Base-by-base conservation (phyloP, 768 basidiomycete genomes). In the Pisolithus sp. region DNA sequence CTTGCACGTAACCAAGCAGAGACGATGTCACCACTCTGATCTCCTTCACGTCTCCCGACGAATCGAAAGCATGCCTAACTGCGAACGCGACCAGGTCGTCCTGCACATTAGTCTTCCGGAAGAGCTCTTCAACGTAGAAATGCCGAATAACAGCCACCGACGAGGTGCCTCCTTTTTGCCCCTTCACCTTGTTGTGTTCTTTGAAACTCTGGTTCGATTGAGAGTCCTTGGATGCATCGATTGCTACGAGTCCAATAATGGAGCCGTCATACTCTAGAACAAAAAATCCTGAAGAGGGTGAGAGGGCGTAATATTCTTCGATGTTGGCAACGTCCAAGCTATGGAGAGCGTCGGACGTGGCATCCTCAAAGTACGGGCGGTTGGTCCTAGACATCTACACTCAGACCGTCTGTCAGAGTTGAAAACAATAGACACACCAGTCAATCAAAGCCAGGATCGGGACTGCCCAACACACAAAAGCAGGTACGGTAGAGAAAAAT, bases 61-160 rank as follows among this genome's bases (percentile, higher is more conserved):
- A 59, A 12, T 70, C 62, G 62, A 91, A 89, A n/a, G 81, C 78
- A 50, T 77, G 73, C 30, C 71, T 63, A 23, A 82, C 62, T 0
- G 83, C 85, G 60, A 80, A 73, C n/a, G 71, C 61, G 7, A 91
- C 69, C 26, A 91, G 63, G 61, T 90, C 88, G 17, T 79, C 68
- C 61, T 89, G 85, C 40, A 86, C 72, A 12, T 72, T 72, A 21
- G 77, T 68, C 7, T 58, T 57, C 46, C 85, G 78, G 59, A 80
- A 90, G 15, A 69, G 71, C 56, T 83, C 83, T 38, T 87, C 83
- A 23, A 86, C 77, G 58, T 79, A 83, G 66, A 89, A 83, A 63
- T 91, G 89, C 28, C 86, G 82, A 57, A 91, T 81, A 17, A 73
- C 68, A 10, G 83, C 89, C n/a, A 73, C 72, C 39, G 66, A 61